Percentiles rank a stretch among this genome's conserved stretches.
Conservation (phyloP, 2,329 filamentous ascomycete genomes). For the Ophiostoma tasmaniense region DNA sequence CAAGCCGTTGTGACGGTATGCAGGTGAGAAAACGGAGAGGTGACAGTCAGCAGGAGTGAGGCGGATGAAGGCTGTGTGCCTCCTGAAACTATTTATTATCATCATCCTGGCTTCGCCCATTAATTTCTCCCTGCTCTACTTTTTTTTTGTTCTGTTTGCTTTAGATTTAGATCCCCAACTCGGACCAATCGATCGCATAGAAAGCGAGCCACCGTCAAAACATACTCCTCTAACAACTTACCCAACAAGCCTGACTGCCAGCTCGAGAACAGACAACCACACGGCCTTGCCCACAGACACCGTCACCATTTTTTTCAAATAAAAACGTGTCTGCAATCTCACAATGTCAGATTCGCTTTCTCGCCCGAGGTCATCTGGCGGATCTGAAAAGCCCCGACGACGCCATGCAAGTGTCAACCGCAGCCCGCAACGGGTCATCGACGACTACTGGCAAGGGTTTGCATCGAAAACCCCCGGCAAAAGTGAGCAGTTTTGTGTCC, state of each 20-base stretch:
- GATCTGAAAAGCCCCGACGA: neutral
- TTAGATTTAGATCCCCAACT: neutral
- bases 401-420: slow-evolving; percentile 11
- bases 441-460: slow-evolving; percentile 67
- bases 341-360: neutral
- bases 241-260: neutral
- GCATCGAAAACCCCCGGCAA: slow-evolving; percentile 63
- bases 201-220: neutral
- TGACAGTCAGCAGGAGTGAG: neutral
- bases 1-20: neutral
- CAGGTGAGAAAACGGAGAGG: neutral
- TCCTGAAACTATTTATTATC: neutral
- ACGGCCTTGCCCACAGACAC: neutral
- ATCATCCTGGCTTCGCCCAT: slow-evolving; percentile 3
- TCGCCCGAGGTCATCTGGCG: neutral
- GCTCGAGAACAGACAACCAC: neutral
- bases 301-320: neutral
- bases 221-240: neutral
- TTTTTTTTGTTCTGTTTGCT: neutral
- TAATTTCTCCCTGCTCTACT: neutral
- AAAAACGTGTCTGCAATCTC: neutral
- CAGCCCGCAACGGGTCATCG: slow-evolving; percentile 57
- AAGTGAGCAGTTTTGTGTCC: slow-evolving; percentile 32
- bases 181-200: neutral
- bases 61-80: neutral